Conservation (phyloP, 192 early-diverging fungal species). For the Umbelopsis isabellina region DNA sequence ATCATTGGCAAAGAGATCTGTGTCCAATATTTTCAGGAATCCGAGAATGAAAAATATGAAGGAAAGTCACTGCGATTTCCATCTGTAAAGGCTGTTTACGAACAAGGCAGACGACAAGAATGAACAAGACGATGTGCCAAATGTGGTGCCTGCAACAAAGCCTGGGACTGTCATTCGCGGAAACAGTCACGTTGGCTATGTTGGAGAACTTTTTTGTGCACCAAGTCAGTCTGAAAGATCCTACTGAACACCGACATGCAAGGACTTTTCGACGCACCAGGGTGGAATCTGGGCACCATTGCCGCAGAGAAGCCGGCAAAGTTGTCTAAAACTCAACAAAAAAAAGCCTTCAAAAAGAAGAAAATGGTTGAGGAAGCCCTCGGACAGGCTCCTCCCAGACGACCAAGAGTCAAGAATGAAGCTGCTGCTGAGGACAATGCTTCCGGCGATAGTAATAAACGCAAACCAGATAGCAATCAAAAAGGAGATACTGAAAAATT, state of each 20-base stretch:
- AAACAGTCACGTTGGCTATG: neutral
- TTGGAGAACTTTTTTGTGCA: slow-evolving; percentile 8
- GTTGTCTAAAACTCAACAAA: slow-evolving; percentile 1
- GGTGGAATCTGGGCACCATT: slow-evolving; percentile 10
- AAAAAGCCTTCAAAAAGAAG: slow-evolving; percentile 4
- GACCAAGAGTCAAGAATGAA: neutral
- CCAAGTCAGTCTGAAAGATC: slow-evolving; percentile 5
- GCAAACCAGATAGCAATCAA: neutral
- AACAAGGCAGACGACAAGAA: slow-evolving; percentile 23
- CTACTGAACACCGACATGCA: neutral
- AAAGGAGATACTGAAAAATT: neutral
- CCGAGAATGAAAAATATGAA: slow-evolving; percentile 24
- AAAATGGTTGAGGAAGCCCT: slow-evolving; percentile 14
- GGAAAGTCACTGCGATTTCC: slow-evolving; percentile 52
- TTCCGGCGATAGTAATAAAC: neutral
- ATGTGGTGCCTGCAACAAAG: neutral
- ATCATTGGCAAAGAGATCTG: slow-evolving; percentile 57
- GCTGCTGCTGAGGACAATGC: neutral
- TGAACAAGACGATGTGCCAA: slow-evolving; percentile 1
- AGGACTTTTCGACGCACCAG: slow-evolving; percentile 13
- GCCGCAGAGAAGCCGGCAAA: neutral
- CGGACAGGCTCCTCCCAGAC: neutral
- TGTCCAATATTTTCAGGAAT: slow-evolving; percentile 57
- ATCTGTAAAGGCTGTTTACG: slow-evolving; percentile 56
- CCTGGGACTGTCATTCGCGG: neutral